These are phyloP conservation scores for Waltiozyma sp. DNA, from an alignment of 1,139 yeast genomes.

Conservation along the genomic window DNA sequence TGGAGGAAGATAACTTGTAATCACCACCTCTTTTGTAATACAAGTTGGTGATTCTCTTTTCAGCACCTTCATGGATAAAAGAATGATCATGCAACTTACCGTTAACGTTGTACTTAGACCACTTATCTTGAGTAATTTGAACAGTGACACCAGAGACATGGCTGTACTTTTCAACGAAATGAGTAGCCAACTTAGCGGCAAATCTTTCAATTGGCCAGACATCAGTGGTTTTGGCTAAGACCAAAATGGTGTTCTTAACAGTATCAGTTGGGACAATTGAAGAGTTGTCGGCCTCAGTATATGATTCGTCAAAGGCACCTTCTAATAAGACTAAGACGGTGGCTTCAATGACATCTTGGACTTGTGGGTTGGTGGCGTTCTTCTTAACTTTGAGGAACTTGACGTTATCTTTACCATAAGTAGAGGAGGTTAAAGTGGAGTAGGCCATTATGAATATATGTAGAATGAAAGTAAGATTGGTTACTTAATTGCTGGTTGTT, in stretches of 20 bases:
- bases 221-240: conserved; percentile 71
- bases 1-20: conserved; percentile 52
- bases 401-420: conserved; percentile 88
- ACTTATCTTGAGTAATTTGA: conserved; percentile 56
- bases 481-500: no score
- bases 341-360: conserved; percentile 78
- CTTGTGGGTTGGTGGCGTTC: conserved; percentile 54
- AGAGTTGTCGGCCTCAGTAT: conserved; percentile 79
- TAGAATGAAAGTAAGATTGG: background rate
- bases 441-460: conserved; percentile 15
- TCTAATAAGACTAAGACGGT: conserved; percentile 64
- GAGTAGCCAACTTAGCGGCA: conserved; percentile 76
- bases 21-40: conserved; percentile 37
- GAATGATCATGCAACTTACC: conserved; percentile 78
- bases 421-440: conserved; percentile 30
- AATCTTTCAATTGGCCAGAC: conserved; percentile 87
- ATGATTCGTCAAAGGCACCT: conserved; percentile 70
- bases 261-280: conserved; percentile 93
- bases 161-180: conserved; percentile 61
- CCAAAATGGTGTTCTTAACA: conserved; percentile 75
- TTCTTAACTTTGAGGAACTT: conserved; percentile 81
- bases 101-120: conserved; percentile 67
- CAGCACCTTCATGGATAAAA: conserved; percentile 75
- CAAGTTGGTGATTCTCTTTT: conserved; percentile 53
- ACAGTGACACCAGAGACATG: conserved; percentile 69